Base-by-base conservation (phyloP, 129 eudicot species). In the Pittosporum tobira region DNA sequence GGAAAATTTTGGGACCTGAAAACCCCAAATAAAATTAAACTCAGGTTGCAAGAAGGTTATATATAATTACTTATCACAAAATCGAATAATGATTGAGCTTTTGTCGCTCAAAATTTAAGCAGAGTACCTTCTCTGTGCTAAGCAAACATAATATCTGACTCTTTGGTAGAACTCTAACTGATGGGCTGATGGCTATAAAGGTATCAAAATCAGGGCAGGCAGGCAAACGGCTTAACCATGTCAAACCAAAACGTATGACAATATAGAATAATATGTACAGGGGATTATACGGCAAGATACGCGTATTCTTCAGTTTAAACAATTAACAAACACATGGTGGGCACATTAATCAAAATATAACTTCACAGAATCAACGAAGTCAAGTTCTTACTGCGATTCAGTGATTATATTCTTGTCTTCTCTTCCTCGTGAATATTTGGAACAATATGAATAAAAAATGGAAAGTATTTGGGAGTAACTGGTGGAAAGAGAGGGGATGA, bases 231-330 rank as follows among this genome's bases (percentile, higher is more conserved):
- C 60, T 62, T 58, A 62, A 67, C 21, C 57, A 57, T 62, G 47
- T 72, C 78, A 63, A 77, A 68, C 48, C 63, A 6, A 53, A 68
- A 49, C 49, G 2, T 28, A 43, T 48, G 44, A 53, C 0, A 27
- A 40, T 47, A 45, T 43, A 28, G 20, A 72, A 64, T 7, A 57
- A 72, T 37, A 57, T 38, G 57, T 67, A 48, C 64, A n/a, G 50
- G 51, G 49, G 71, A 62, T 24, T 73, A 73, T 56, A 48, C 22
- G 40, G 42, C 20, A 19, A 66, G 57, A 63, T 76, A 67, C 82
- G 69, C 63, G 68, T 63, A 77, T 68, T 30, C 51, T 43, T 72
- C 48, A 27, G 38, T 51, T 23, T 46, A 55, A 59, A 67, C 48
- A 62, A 15, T 57, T 52, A 25, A 27, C 67, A 76, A 65, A 63